Evolutionary conservation across 2,329 filamentous ascomycete genomes (phyloP), one percentile per base, ranked within the genome.

Genomic region (Sporothrix humicola): DNA sequence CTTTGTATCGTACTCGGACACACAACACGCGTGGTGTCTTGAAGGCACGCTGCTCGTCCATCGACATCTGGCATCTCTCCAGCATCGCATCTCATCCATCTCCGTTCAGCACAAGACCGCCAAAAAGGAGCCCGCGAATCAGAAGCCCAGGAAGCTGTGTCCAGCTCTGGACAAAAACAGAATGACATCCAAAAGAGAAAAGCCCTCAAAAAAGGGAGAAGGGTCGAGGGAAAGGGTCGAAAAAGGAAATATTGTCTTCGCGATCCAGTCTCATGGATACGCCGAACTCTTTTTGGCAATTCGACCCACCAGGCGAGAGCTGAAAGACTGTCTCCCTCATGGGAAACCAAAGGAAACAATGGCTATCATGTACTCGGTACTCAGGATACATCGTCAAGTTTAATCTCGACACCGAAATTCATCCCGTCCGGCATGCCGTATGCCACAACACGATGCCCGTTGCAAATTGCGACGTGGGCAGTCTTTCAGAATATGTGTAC

Each of bases 81-180:
- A 26, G 58, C 37, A 63, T 63, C 59, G 59, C 59, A 63, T 63
- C 59, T 63, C 59, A 20, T 1, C 59, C 42, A 65, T 65, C 42
- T 23, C 59, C 31, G 31, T 37, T 37, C 31, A 37, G 7, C 4
- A 37, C 31, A 37, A 6, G 31, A 37, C 31, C 31, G 31, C 31
- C 31, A 37, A 20, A 20, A 65, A 6, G 10, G n/a, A 48, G 26
- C 42, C 37, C 42, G 26, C 61, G 61, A 65, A 48, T 65, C 61
- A 48, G n/a, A 65, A 26, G 13, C 42, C 61, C 42, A 23, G 42
- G 61, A 23, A 20, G 42, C 23, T 15, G 10, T 10, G 61, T 66
- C 42, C 61, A n/a, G 61, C 61, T 23, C 10, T n/a, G 26, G 59
- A 63, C 52, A 54, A 10, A 23, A n/a, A 37, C 31, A 54, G 2